Base-by-base conservation (phyloP, 1,139 yeast genomes). In the Pichia sp. region DNA sequence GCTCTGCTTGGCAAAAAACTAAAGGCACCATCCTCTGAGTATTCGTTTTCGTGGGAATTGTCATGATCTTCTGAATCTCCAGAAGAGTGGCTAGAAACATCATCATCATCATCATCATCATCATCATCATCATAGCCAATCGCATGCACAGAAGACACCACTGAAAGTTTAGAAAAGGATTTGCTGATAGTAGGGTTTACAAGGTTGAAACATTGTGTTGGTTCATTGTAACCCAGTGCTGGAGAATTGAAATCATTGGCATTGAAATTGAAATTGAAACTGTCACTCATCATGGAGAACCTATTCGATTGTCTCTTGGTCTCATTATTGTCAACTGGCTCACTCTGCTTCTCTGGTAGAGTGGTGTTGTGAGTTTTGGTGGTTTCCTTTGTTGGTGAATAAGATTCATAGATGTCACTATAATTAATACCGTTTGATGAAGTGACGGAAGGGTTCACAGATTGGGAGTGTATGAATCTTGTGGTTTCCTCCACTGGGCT, bases 51-150 rank as follows among this genome's bases (percentile, higher is more conserved):
- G 6, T 16, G 6, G 16, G 17, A 15, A 8, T 14, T 11, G 10
- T 21, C 22, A 16, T n/a, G 24, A 14, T 23, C 22, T 11, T 25
- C 39, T 8, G 25, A 30, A 11, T 31, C 30, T 15, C 16, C 22
- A 10, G 24, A 12, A 11, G 13, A n/a, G n/a, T 29, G 22, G 7
- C 15, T 4, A 7, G 15, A 13, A 12, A 19, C 7, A 6, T 20
- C 23, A 17, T 15, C 29, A 17, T 24, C 22, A 15, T 21, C 33
- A 5, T 36, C 18, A 15, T 35, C 34, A 11, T 48, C 42, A 21
- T 46, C 47, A 18, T 37, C 46, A 22, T 49, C 43, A 26, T 47
- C 51, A 27, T 55, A 53, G 5, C 59, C 59, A 21, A 55, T 41
- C 37, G 50, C 52, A 26, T 48, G 39, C 6, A 54, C 41, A 3